A percentile compares a stretch with the other conserved stretches of the same genome.
These are phyloP conservation scores for Coniophora puteana DNA, from an alignment of 1,284 basidiomycete species.

Conservation along the genomic window DNA sequence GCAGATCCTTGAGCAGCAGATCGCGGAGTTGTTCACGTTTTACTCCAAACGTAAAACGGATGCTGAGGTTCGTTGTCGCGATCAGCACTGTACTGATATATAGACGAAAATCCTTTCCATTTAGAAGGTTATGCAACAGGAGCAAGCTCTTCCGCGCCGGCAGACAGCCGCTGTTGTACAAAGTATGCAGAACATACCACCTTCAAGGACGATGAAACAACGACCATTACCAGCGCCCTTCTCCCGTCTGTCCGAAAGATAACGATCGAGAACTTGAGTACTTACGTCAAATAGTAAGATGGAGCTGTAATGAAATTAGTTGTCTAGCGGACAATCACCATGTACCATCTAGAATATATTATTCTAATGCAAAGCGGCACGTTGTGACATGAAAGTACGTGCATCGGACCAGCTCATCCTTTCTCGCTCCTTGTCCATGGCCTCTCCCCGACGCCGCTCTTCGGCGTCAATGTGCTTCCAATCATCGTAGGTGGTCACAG, in stretches of 20 bases:
- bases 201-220: slow-evolving; percentile 17
- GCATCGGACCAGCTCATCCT: slow-evolving; percentile 69
- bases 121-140: too few species aligned
- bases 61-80: slow-evolving; percentile 26
- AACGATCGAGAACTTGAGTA: background rate
- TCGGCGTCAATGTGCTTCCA: slow-evolving; percentile 71
- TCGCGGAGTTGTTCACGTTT: slow-evolving; percentile 69
- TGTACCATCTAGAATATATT: too few species aligned
- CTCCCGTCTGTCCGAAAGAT: slow-evolving; percentile 20
- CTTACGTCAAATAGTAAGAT: too few species aligned
- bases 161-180: slow-evolving; percentile 19
- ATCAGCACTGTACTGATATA: background rate
- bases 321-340: too few species aligned
- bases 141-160: too few species aligned
- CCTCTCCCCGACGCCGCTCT: slow-evolving; percentile 57
- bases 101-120: background rate
- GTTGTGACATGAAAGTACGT: slow-evolving; percentile 36
- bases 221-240: slow-evolving; percentile 30
- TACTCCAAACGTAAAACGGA: slow-evolving; percentile 65
- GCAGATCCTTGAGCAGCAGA: slow-evolving; percentile 69
- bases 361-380: too few species aligned
- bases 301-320: too few species aligned
- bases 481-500: slow-evolving; percentile 57
- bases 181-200: slow-evolving; percentile 25
- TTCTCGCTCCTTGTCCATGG: slow-evolving; percentile 71